Base-by-base conservation (phyloP, 2,329 filamentous ascomycete species). In the Pseudocercospora ulei region DNA sequence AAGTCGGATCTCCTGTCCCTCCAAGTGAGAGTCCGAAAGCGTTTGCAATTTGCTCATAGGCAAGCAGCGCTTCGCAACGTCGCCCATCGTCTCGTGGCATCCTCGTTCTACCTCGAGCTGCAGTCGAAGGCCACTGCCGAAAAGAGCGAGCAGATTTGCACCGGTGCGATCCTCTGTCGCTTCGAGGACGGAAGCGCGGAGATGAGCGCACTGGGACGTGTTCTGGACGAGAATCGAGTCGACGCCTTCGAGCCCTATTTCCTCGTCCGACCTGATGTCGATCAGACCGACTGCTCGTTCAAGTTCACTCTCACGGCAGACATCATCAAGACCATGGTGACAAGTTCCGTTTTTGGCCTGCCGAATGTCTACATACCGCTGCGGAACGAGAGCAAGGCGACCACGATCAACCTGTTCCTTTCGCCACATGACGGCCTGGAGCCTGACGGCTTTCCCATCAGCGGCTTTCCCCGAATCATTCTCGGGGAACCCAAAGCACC, bases 71-170 rank as follows among this genome's bases (percentile, higher is more conserved):
- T 60, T 14, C 49, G 47, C 3, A 55, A 56, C 18, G 52, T 62
- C 2, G 58, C 59, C 5, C 55, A 59, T 41, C 46, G 56, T 29
- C 51, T 63, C 4, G 51, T 63, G 1, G 58, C 61, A 7, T 62
- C 59, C 2, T 61, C 51, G 1, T 63, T 63, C 49, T 63, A 62
- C 41, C 57, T 62, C 16, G 57, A 62, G 17, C 40, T 60, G 20
- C 53, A 57, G 17, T 50, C 53, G 1, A 59, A 57, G 34, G 50
- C 51, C 7, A 57, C 52, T 5, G 50, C 45, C 7, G 55, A 58
- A 33, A 51, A 52, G 23, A 52, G 52, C 34, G 56, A 58, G 29
- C 55, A 55, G 25, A 38, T 57, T 9, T 58, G 52, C 45, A 49
- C 43, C 22, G 59, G 56, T 11, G 41, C 41, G 4, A 57, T 62